Evolutionary conservation across 164 flowering plant genomes (phyloP), one percentile per base, ranked within the genome.

Genomic region (Stephania japonica): DNA sequence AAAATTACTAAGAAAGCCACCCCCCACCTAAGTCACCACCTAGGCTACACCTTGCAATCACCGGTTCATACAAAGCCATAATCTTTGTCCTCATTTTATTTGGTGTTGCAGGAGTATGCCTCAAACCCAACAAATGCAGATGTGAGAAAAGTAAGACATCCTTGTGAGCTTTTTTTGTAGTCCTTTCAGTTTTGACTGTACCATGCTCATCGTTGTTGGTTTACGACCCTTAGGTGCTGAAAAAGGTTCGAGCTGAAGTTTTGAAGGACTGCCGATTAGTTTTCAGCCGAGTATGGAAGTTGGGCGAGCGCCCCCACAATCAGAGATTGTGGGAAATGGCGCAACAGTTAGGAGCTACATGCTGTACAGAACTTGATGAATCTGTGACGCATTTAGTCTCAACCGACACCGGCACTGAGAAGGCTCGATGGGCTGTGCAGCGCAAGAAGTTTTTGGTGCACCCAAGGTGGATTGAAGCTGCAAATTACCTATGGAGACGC

Each of bases 331-430:
- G 97, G 98, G 87, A 74, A 83, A 81, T 89, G 84, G 95, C 91
- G 0, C 91, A 86, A 84, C 83, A 81, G 44, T 75, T 93, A 59
- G 98, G 98, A 41, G 98, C 95, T 14, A 81, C 83, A 16, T 93
- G 97, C 78, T 75, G 74, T 4, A 80, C 77, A 0, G 88, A 89
- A 42, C 47, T 88, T 1, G 91, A 93, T 73, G 67, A 84, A 24
- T 85, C 94, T 0, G 90, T 91, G 21, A 91, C 98, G 0, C 98
- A 91, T 42, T 90, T 93, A 61, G 86, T 93, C 12, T 75, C 95
- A 0, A 70, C 69, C 66, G 88, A 91, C 67, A 67, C 75, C 9
- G 90, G 89, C 43, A 90, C 97, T 0, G 90, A 91, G 47, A 88
- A 91, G 80, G 84, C 92, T 8, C 84, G 84, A 1, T 88, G 93